phyloP scores from a whole-genome alignment of 148 eudicot species.

The Chenopodium berlandieri region DNA sequence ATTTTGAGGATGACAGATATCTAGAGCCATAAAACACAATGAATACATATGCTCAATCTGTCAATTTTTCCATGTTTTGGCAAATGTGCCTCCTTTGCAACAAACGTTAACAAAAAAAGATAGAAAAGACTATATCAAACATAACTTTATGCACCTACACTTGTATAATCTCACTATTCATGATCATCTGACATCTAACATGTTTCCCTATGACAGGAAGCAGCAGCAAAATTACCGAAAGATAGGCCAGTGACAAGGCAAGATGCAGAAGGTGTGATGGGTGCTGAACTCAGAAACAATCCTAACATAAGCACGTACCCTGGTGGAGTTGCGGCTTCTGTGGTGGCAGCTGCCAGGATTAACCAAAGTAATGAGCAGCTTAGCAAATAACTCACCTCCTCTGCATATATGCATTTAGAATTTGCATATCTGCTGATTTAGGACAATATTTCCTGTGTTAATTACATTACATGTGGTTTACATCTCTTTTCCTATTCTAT shows the following conservation, averaged over 20 bases:
- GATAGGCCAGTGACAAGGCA: conserved; percentile 74
- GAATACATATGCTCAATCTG: not conserved
- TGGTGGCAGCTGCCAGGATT: conserved; percentile 82
- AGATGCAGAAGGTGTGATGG: conserved; percentile 88
- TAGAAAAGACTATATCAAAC: not conserved
- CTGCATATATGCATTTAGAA: not conserved
- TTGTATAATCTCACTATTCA: not conserved
- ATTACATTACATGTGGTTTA: not conserved
- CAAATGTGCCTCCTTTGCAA: not conserved
- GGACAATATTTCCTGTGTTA: not conserved
- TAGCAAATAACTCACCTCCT: not conserved
- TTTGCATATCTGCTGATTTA: not conserved
- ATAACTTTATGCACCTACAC: not conserved
- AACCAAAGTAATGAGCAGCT: conserved; percentile 36
- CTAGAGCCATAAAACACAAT: not conserved
- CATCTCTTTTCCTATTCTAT: not conserved
- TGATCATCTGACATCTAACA: not conserved
- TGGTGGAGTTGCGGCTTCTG: conserved; percentile 77
- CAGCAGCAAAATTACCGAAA: conserved; percentile 56
- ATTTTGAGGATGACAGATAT: too few relatives aligned
- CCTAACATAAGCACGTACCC: conserved; percentile 79
- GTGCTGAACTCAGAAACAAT: conserved; percentile 84
- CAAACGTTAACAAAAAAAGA: not conserved
- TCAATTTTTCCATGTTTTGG: not conserved
- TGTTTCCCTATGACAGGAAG: conserved; percentile 42